Evolutionary conservation across 208 protist genomes (phyloP).

Genomic region (Angomonas ambiguus): DNA sequence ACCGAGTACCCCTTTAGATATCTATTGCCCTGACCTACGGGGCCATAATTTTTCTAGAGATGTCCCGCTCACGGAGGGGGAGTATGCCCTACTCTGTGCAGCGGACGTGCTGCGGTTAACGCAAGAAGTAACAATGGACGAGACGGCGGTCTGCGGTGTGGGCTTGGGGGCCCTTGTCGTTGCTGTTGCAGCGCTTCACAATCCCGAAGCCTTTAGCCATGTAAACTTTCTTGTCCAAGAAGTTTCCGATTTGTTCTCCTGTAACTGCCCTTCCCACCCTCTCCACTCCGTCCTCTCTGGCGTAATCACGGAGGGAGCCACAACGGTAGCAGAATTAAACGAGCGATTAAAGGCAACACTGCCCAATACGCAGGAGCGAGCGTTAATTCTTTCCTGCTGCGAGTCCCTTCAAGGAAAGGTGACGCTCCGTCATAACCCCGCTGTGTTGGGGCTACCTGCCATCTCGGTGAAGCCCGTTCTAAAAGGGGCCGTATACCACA

Average conservation of each 20-base stretch:
- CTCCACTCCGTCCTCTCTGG: conserved; percentile 23
- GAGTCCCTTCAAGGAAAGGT: conserved; percentile 26
- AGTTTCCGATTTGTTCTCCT: conserved; percentile 35
- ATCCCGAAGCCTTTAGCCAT: conserved; percentile 44
- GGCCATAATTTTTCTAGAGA: conserved; percentile 60
- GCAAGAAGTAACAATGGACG: conserved; percentile 34
- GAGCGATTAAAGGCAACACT: conserved; percentile 31
- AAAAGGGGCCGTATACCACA: conserved; percentile 15
- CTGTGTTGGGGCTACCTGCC: conserved; percentile 28
- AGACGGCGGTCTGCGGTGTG: conserved; percentile 46
- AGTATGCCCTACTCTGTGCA: conserved; percentile 40
- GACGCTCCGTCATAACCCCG: conserved; percentile 37
- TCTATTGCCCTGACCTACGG: conserved; percentile 76
- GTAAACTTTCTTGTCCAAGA: conserved; percentile 59
- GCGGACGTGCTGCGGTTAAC: conserved; percentile 57
- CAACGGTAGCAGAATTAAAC: conserved; percentile 42
- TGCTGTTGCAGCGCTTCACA: conserved; percentile 45
- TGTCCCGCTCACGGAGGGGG: conserved; percentile 6
- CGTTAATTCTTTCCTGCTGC: conserved; percentile 41
- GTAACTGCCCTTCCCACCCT: conserved; percentile 26
- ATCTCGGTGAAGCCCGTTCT: conserved; percentile 8
- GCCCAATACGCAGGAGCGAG: conserved; percentile 39
- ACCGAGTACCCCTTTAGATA: conserved; percentile 56
- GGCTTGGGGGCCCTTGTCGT: conserved; percentile 78
- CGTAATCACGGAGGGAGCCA: conserved; percentile 16